Base-by-base conservation (phyloP, 140 eudicot species). In the Flaveria floridana region DNA sequence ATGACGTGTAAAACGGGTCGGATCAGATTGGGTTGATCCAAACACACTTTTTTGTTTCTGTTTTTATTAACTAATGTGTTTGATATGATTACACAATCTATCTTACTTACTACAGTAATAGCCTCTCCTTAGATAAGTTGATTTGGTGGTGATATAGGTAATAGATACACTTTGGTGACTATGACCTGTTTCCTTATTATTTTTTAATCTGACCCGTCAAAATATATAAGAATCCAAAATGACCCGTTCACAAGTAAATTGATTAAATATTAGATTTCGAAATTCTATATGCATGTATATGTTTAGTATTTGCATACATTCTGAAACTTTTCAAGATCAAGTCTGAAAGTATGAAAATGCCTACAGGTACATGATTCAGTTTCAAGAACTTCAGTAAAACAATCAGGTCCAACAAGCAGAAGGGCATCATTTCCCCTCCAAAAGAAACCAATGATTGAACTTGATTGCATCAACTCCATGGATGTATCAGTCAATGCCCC, bases 401-500 rank as follows among this genome's bases (percentile, higher is more conserved):
- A 80, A 80, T 20, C 85, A 67, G 87, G 84, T 55, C 76, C 84
- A 19, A 70, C 86, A 39, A 82, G 83, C 75, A 90, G 98, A 23
- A 75, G 98, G 76, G 89, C 93, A 53, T 93, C 97, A 71, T 75
- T 93, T 14, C 97, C 96, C 16, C 82, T 86, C 55, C 70, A 79
- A 76, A 77, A 57, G 50, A 88, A 83, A 68, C 51, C 79, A 41
- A 44, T 56, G 30, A 55, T 56, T 10, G 82, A 66, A 51, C 86
- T 84, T 19, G 82, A 81, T 14, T 12, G 61, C 68, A 61, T 82
- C 52, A 85, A 85, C 50, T 90, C 99, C 21, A 88, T 96, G 8
- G 92, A 93, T 58, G 89, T 93, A 37, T 93, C 99, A 30, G 96
- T 93, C 76, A 88, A 93, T 65, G 91, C 93, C 72, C 98, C 99